Base-by-base conservation (phyloP, 208 protist species). In the Trypanosoma grayi region DNA sequence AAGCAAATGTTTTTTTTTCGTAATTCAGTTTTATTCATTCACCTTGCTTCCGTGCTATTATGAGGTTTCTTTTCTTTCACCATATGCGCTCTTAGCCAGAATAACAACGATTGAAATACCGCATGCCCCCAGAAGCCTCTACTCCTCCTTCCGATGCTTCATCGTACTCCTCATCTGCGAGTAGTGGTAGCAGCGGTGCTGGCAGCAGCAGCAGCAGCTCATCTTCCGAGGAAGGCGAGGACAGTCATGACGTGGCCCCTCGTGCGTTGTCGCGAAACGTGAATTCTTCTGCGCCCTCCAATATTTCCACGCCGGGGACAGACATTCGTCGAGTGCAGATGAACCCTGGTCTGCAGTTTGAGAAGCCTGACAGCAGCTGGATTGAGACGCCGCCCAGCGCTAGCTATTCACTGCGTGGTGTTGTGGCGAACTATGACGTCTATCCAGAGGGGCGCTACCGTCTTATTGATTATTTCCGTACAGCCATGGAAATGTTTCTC, bases 401-500 rank as follows among this genome's bases (percentile, higher is more conserved):
- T 31, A 22, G 43, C 0, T 55, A 30, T 40, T 34, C 60, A n/a
- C 56, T 94, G 39, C 75, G 63, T 14, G 36, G 53, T 50, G 55
- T 90, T 27, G 53, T 75, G 8, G 59, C 66, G 39, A 80, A 94
- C 58, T 77, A 76, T 31, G 46, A 65, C 18, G 60, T 47, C 0
- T 94, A 87, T 63, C 84, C 87, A 10, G 77, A 88, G 39, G 73
- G 79, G 13, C 75, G 72, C 0, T 79, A 94, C 52, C 81, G 87
- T 27, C 75, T 77, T 59, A 54, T 92, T 20, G 88, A 92, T 58
- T 90, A 90, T 69, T 83, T 92, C 50, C 77, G 83, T 20, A 79
- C 71, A 6, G 77, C 88, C 40, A 65, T 90, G 11, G 80, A 94
- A 61, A 87, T 92, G 82, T 94, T 94, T 52, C 52, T 92, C 20